A percentile compares a stretch with the other conserved stretches of the same genome.
Conservation (phyloP, 371 early-diverging fungal species). For the Massospora cicadina region DNA sequence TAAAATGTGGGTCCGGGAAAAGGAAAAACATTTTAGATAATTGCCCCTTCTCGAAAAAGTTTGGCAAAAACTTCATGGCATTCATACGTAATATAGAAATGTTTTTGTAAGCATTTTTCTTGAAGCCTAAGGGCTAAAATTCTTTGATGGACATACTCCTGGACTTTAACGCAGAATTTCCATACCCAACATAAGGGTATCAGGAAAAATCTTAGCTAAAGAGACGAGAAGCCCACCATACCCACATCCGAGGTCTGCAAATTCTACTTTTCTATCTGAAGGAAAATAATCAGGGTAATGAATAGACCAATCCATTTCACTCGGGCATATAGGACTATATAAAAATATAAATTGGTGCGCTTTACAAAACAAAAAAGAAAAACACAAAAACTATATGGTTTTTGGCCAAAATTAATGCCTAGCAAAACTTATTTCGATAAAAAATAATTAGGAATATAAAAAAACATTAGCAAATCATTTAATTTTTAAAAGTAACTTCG, state of each 20-base stretch:
- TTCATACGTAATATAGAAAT: constrained; percentile 93
- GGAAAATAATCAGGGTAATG: constrained; percentile 66
- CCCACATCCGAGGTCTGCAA: constrained; percentile 99
- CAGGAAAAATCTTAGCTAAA: constrained; percentile 78
- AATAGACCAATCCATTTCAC: constrained; percentile 71
- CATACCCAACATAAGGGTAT: constrained; percentile 87
- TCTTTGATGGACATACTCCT: constrained; percentile 79
- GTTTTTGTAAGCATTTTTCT: constrained; percentile 79
- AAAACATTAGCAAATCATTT: too few relatives aligned
- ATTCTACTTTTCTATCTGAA: constrained; percentile 46
- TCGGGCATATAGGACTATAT: constrained; percentile 65
- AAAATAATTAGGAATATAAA: too few relatives aligned
- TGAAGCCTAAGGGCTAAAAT: constrained; percentile 77
- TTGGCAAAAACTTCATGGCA: constrained; percentile 97
- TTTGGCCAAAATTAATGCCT: too few relatives aligned
- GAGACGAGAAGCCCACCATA: constrained; percentile 93
- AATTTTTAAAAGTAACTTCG: too few relatives aligned
- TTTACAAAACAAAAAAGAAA: too few relatives aligned
- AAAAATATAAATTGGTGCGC: too few relatives aligned
- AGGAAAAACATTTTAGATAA: constrained; percentile 96
- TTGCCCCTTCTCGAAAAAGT: constrained; percentile 91
- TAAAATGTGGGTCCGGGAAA: constrained; percentile 99
- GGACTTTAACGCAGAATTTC: constrained; percentile 97
- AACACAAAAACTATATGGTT: constrained; percentile 1
- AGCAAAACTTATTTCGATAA: too few relatives aligned